Evolutionary conservation across 2,329 filamentous ascomycete species (phyloP).

Genomic region (Stromatinia cepivora): DNA sequence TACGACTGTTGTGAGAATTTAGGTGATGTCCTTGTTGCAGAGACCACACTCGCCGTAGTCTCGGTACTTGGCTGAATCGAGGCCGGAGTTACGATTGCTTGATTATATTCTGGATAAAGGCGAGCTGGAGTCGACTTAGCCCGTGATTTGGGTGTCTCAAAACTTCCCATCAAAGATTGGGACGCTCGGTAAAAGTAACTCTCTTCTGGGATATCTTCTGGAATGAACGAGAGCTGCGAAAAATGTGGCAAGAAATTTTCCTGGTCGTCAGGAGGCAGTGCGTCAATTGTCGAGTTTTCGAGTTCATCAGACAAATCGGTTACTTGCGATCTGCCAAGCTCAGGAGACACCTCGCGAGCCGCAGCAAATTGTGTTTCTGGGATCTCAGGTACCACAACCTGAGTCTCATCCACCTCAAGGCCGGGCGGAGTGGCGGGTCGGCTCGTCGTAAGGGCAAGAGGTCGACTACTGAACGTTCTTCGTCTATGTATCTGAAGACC

Average conservation of each 20-base stretch:
- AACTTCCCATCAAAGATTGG: neutral
- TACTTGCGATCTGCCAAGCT: conserved; percentile 11
- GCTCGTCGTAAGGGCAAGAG: conserved; percentile 1
- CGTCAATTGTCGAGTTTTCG: neutral
- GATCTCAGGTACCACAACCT: neutral
- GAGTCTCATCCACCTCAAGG: neutral
- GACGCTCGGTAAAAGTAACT: conserved; percentile 27
- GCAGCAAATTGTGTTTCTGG: neutral
- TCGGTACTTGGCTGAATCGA: neutral
- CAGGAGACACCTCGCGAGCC: neutral
- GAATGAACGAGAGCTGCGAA: conserved; percentile 19
- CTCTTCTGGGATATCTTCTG: neutral
- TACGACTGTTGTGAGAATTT: conserved; percentile 3
- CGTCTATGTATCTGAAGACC: neutral
- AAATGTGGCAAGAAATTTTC: conserved; percentile 4
- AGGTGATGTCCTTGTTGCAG: neutral
- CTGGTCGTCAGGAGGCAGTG: neutral
- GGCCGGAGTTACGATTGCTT: neutral
- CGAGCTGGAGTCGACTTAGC: conserved; percentile 21
- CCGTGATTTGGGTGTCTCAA: neutral
- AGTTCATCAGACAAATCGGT: neutral
- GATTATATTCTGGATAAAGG: neutral
- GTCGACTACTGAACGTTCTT: conserved; percentile 13
- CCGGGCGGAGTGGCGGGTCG: neutral
- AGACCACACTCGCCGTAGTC: neutral